Evolutionary conservation across 495 filamentous ascomycete genomes (phyloP), one percentile per base, ranked within the genome.

Genomic region (Penicillium odoratum): DNA sequence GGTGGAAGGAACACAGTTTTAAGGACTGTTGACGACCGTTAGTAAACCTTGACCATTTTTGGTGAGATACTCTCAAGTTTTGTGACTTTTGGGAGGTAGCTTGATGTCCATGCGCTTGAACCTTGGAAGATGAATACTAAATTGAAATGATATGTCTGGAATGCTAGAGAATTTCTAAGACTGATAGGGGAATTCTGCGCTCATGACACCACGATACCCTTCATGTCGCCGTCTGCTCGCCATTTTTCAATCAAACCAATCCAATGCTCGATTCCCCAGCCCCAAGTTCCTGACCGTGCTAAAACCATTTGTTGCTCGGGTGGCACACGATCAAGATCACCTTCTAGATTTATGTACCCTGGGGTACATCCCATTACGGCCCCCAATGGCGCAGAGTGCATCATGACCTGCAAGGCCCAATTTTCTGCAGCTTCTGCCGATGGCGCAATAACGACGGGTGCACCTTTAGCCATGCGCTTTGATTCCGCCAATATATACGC

Each of bases 361-460:
- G 45, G 53, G 4, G 45, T 56, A 26, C 53, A 56, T 26, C 53
- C 53, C 3, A 29, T 8, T 9, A 33, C 30, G 5, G 30, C 29
- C 4, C 18, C 31, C 31, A 56, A 7, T 7, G 18, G 25, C 13
- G 45, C 31, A 28, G 44, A 13, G 16, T 31, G 30, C 44, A 38
- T 56, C 7, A 29, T 1, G 21, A 56, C 33, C 30, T 40, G 31
- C 16, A 13, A 18, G 13, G 31, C 48, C 46, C 80, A 85, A 16
- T 69, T 72, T 55, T 85, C 80, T 57, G 73, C 73, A 8, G 73
- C 78, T 38, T 67, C 68, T 15, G 33, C 56, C 26, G 69, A 71
- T 1, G 77, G 69, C 56, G 78, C 81, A 55, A 79, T 60, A 5
- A 68, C 62, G 5, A 45, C 40, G 1, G 21, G 25, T 2, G 10